phyloP scores from a whole-genome alignment of 2,329 filamentous ascomycete species.

The Fusarium euwallaceae region DNA sequence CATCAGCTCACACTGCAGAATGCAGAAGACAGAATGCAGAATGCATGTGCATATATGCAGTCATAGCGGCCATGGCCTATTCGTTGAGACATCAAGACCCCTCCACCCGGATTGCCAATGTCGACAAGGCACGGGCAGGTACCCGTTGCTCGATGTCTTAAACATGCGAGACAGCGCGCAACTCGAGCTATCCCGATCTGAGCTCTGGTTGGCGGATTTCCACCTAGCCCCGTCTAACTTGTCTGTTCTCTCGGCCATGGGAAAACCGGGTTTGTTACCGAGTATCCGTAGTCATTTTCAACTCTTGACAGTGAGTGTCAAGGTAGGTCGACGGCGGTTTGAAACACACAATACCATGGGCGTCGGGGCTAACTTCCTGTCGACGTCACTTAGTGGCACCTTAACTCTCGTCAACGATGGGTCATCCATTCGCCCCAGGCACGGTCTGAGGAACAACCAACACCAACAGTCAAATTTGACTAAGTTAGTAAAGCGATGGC shows the following conservation, averaged over 20 bases:
- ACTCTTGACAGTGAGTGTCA: background rate
- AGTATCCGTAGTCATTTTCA: background rate
- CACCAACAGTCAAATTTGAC: background rate
- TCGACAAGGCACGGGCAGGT: constrained; percentile 7
- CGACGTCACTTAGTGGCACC: background rate
- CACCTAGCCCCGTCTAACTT: background rate
- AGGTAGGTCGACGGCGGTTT: background rate
- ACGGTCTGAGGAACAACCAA: background rate
- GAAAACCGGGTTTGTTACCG: background rate
- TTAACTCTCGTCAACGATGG: background rate
- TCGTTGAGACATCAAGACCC: constrained; percentile 11
- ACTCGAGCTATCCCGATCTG: background rate
- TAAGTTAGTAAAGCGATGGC: background rate
- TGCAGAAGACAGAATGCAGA: background rate
- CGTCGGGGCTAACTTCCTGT: background rate
- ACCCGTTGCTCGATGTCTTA: constrained; percentile 2
- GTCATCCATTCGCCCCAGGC: background rate
- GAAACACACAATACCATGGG: background rate
- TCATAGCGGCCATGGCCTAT: constrained; percentile 3
- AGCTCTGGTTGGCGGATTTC: background rate
- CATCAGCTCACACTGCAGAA: background rate
- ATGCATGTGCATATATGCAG: constrained; percentile 2
- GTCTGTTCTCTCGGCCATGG: background rate
- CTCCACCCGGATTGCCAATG: constrained; percentile 8
- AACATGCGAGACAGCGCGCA: background rate